Evolutionary conservation across 257 asterid genomes (phyloP).

Genomic region (Solanum gandarillasii): DNA sequence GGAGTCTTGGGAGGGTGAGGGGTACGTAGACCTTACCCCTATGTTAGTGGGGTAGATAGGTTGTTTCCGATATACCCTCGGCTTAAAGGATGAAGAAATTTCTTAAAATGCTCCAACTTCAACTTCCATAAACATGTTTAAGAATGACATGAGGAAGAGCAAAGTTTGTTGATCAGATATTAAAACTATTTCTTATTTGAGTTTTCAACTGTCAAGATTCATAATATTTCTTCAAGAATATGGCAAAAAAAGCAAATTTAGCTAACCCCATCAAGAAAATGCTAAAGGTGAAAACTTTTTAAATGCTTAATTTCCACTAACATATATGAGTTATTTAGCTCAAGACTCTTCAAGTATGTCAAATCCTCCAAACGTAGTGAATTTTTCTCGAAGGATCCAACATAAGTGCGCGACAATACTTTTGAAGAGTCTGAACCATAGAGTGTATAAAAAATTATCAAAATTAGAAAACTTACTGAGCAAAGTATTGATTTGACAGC

Average conservation of each 20-base stretch:
- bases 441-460: not conserved
- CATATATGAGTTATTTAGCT: not conserved
- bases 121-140: not conserved
- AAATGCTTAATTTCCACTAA: not conserved
- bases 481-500: constrained; percentile 73
- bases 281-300: too few species aligned
- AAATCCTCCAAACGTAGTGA: not conserved
- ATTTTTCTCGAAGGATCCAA: not conserved
- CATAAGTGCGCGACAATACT: not conserved
- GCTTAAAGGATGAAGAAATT: not conserved
- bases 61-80: not conserved
- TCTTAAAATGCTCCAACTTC: not conserved
- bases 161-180: not conserved
- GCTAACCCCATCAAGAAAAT: not conserved
- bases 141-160: not conserved
- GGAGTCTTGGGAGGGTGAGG: not conserved
- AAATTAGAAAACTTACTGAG: constrained; percentile 45
- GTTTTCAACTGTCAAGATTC: not conserved
- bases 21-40: not conserved
- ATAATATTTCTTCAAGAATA: not conserved
- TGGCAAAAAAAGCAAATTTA: not conserved
- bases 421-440: not conserved
- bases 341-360: not conserved
- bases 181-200: not conserved
- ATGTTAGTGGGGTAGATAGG: not conserved